Conservation (phyloP, 2,329 filamentous ascomycete species). For the Aspergillus sp. region DNA sequence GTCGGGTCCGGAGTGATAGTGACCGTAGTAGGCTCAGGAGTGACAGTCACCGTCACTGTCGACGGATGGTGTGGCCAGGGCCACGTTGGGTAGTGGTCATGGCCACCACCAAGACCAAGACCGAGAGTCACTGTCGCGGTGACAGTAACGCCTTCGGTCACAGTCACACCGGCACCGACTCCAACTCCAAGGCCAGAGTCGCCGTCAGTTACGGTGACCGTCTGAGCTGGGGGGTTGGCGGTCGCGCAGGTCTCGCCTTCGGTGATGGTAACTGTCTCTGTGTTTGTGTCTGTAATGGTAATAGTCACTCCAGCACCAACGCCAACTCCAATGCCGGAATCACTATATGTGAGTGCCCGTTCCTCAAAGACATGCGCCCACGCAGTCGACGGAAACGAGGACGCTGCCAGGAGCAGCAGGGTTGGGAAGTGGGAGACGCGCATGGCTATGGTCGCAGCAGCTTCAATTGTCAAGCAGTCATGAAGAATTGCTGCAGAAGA, state of each 20-base stretch:
- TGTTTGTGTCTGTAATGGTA: too few relatives aligned
- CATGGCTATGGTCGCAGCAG: neutral
- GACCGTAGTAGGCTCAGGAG: neutral
- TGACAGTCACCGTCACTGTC: constrained; percentile 13
- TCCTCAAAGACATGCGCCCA: neutral
- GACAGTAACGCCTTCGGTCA: neutral
- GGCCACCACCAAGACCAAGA: neutral
- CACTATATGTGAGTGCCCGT: neutral
- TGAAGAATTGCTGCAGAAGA: neutral
- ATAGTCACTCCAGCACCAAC: neutral
- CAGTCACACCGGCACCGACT: neutral
- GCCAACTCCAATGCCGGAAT: neutral
- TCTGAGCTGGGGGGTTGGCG: neutral
- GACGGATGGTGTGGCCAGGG: neutral
- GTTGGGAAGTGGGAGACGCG: neutral
- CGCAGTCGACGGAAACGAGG: neutral
- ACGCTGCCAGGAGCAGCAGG: neutral
- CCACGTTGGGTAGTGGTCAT: neutral
- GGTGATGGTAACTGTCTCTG: neutral
- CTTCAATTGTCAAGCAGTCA: neutral
- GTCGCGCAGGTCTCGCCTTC: neutral
- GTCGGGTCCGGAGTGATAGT: too few relatives aligned
- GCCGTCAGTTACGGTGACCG: neutral
- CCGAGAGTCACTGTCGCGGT: neutral
- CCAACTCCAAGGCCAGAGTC: neutral